These are phyloP conservation scores for Tricholoma terreum DNA, from an alignment of 768 basidiomycete species.

Conservation along the genomic window DNA sequence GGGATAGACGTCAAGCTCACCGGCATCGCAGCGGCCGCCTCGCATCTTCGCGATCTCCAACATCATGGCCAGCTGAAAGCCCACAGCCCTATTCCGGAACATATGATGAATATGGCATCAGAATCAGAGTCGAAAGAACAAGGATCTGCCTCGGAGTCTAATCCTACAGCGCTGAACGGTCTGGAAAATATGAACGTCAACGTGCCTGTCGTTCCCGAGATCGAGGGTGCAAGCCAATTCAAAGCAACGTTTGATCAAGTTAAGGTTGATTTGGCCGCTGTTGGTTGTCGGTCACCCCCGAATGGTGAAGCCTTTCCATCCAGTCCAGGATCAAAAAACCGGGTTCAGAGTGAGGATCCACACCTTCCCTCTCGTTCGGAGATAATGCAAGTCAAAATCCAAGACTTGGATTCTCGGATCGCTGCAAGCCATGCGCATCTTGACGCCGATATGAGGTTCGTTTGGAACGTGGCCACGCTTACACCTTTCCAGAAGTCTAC, in stretches of 20 bases:
- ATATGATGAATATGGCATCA: constrained; percentile 42
- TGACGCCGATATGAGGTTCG: constrained; percentile 63
- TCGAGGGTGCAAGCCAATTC: constrained; percentile 63
- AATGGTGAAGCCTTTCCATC: constrained; percentile 19
- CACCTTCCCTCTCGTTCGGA: constrained; percentile 52
- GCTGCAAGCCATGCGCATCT: constrained; percentile 53
- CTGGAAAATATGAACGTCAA: constrained; percentile 37
- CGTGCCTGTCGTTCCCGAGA: constrained; percentile 48
- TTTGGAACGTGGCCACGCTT: constrained; percentile 79
- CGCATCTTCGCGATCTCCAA: constrained; percentile 72
- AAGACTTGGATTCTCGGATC: constrained; percentile 61
- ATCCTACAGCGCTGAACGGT: constrained; percentile 28
- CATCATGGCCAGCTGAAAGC: constrained; percentile 28
- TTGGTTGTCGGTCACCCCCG: constrained; percentile 30
- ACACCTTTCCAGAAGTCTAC: constrained; percentile 87
- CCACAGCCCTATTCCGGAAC: constrained; percentile 36
- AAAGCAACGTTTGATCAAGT: constrained; percentile 84
- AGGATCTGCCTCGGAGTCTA: constrained; percentile 22
- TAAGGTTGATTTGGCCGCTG: constrained; percentile 75
- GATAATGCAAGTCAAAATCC: constrained; percentile 58
- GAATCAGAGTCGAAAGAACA: constrained; percentile 22
- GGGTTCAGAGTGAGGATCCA: constrained; percentile 24
- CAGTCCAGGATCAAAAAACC: constrained; percentile 1
- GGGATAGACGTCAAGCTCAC: constrained; percentile 70
- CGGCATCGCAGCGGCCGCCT: constrained; percentile 82